A percentile compares a stretch with the other conserved stretches of the same genome.
These are phyloP conservation scores for Pseudocercospora fijiensis DNA, from an alignment of 2,329 filamentous ascomycete species.

Conservation along the genomic window DNA sequence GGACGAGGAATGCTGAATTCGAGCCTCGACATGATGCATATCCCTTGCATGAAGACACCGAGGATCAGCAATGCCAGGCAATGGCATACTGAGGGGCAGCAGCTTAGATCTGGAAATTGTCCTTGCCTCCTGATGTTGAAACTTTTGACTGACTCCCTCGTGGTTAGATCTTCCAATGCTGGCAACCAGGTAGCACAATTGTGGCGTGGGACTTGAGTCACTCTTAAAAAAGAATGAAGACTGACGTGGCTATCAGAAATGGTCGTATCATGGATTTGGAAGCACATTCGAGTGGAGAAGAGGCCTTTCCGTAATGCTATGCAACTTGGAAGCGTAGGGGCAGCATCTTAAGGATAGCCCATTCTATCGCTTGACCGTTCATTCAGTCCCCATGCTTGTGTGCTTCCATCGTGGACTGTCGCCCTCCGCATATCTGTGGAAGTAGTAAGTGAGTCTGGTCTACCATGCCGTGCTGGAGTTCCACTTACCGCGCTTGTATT, in stretches of 20 bases:
- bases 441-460: conserved; percentile 28
- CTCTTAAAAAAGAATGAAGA: background rate
- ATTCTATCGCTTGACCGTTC: conserved; percentile 29
- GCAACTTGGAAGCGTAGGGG: background rate
- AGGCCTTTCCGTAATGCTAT: background rate
- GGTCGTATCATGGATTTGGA: background rate
- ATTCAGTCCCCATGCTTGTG: conserved; percentile 48
- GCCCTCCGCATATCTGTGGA: conserved; percentile 56
- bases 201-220: background rate
- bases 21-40: conserved; percentile 4
- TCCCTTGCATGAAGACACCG: conserved; percentile 24
- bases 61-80: conserved; percentile 4
- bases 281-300: background rate
- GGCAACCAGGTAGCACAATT: background rate
- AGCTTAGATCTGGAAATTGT: background rate
- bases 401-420: conserved; percentile 54
- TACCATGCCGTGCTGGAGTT: background rate
- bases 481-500: conserved; percentile 27
- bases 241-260: background rate
- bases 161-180: background rate
- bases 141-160: background rate
- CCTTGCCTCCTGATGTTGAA: background rate
- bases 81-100: background rate
- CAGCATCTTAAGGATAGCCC: background rate
- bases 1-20: conserved; percentile 30